Conservation (phyloP, 257 asterid genomes). For the Gardenia jasminoides region DNA sequence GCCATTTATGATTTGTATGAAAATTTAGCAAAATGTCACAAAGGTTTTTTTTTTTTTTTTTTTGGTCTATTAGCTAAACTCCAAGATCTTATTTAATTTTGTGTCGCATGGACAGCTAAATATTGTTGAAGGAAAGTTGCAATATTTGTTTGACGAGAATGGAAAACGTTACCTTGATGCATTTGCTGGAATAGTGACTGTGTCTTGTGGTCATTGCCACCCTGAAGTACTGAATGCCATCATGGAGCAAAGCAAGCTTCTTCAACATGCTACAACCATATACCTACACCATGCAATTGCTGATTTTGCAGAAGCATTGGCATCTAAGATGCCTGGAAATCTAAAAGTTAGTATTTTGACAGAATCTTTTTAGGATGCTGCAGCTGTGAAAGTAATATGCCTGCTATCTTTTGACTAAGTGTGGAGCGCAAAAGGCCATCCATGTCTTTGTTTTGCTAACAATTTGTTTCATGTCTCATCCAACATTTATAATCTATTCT, state of each 20-base stretch:
- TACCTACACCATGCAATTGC: slow-evolving; percentile 87
- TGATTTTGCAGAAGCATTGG: slow-evolving; percentile 87
- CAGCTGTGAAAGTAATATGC: not conserved
- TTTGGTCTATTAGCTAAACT: not conserved
- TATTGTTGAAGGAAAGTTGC: slow-evolving; percentile 98
- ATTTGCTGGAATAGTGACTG: slow-evolving; percentile 94
- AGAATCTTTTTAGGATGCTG: not conserved
- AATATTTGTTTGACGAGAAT: slow-evolving; percentile 80
- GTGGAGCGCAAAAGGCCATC: not conserved
- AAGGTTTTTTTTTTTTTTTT: not conserved
- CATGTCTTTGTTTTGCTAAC: not conserved
- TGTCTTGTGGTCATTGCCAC: slow-evolving; percentile 96
- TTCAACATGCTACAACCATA: slow-evolving; percentile 90
- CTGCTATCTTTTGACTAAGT: not conserved
- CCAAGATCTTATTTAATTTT: not conserved
- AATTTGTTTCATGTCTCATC: not conserved
- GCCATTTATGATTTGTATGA: not conserved
- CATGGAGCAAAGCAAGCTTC: slow-evolving; percentile 84
- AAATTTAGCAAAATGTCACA: not conserved
- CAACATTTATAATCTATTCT: not conserved
- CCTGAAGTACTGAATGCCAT: slow-evolving; percentile 70
- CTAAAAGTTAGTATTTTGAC: slow-evolving; percentile 48
- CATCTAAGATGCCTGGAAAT: slow-evolving; percentile 92
- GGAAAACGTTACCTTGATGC: slow-evolving; percentile 96
- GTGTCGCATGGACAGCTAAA: slow-evolving; percentile 53